phyloP scores from a whole-genome alignment of 768 basidiomycete species.

The Psilocybe tampanensis region DNA sequence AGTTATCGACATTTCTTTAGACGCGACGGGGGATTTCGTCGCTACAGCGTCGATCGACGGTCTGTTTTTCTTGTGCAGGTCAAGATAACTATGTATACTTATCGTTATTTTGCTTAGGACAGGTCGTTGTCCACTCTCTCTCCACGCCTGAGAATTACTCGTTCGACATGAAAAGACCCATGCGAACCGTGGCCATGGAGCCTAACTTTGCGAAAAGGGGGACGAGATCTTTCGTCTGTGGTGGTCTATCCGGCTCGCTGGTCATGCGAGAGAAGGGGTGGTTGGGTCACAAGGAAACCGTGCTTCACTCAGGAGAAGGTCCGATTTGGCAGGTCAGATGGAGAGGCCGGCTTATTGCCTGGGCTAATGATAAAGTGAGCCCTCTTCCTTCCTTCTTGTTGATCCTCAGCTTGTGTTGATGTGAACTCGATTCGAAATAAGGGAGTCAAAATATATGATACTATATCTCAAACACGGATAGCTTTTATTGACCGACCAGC shows the following conservation, averaged over 20 bases:
- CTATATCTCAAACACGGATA: constrained; percentile 71
- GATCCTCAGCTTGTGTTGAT: background rate
- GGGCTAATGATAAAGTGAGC: constrained; percentile 91
- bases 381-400: background rate
- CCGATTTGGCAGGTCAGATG: constrained; percentile 93
- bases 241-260: constrained; percentile 87
- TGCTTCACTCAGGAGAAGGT: constrained; percentile 83
- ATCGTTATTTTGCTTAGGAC: constrained; percentile 55
- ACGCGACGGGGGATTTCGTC: constrained; percentile 84
- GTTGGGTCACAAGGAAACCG: constrained; percentile 91
- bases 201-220: constrained; percentile 83
- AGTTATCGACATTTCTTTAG: constrained; percentile 82
- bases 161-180: constrained; percentile 91
- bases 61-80: constrained; percentile 35
- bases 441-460: constrained; percentile 96
- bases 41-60: constrained; percentile 95
- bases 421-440: constrained; percentile 30
- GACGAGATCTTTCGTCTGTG: constrained; percentile 83
- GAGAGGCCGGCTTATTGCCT: constrained; percentile 86
- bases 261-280: constrained; percentile 94
- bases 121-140: constrained; percentile 85
- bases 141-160: constrained; percentile 78
- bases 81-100: constrained; percentile 15
- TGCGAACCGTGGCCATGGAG: constrained; percentile 88
- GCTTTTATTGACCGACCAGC: constrained; percentile 83